Evolutionary conservation across 2,329 filamentous ascomycete genomes (phyloP), one percentile per base, ranked within the genome.

Genomic region (Metarhizium sp.): DNA sequence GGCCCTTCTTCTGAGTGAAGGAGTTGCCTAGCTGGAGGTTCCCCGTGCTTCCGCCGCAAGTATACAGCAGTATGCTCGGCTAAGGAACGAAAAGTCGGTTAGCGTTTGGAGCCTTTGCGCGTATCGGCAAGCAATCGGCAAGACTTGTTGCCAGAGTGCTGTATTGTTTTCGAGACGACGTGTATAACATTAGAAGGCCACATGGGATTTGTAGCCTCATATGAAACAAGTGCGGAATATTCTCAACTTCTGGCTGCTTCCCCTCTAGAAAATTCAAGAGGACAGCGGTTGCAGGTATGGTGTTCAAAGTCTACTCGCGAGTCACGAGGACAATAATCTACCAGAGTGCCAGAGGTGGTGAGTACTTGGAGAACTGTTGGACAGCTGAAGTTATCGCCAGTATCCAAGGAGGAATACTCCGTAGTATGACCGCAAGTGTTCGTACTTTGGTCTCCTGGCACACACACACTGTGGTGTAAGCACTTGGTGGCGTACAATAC

Each of bases 381-480:
- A 25, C 36, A 18, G 36, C 7, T 30, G 50, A 51, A 20, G 50
- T 29, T 42, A 51, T 51, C 34, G 50, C 51, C 25, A 30, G 51
- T 52, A 34, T 34, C 29, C 38, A 25, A 32, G 42, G n/a, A 36
- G 51, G 51, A 46, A 45, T 8, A 25, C 25, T 25, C 25, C 25
- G 25, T 25, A 46, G 25, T 38, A 16, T 43, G 50, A 16, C 20
- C 16, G 14, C 50, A 51, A n/a, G 20, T 11, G 7, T 20, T 11
- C 32, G n/a, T 50, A 40, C 32, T 8, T 18, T 25, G 38, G 38
- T 40, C 38, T 13, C 38, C 38, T 20, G 40, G 40, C 40, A 16
- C 40, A 43, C n/a, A 50, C 32, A 16, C 38, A 16, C 38, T 40
- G 38, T 52, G 54, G 50, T 50, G 50, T 48, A 38, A 55, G n/a